Evolutionary conservation across 768 basidiomycete genomes (phyloP).

Genomic region (Boletus insuetus): DNA sequence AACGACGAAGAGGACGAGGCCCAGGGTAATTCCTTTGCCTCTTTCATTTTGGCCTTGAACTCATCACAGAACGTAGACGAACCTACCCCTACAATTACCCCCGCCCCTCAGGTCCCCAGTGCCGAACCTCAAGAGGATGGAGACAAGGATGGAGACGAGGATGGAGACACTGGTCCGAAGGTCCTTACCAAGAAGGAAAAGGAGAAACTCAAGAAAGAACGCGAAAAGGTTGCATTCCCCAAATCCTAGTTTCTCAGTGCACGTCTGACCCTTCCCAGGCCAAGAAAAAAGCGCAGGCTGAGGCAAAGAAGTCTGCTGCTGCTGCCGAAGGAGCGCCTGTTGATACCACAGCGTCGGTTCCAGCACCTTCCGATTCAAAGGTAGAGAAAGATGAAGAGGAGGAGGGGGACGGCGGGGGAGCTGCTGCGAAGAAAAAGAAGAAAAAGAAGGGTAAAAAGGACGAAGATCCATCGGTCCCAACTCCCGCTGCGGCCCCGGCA

Average conservation of each 20-base stretch:
- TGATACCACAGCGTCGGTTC: slow-evolving; percentile 20
- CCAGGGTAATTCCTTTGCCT: slow-evolving; percentile 8
- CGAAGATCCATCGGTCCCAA: slow-evolving; percentile 54
- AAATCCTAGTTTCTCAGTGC: slow-evolving; percentile 1
- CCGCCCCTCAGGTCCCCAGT: slow-evolving; percentile 28
- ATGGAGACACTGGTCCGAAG: slow-evolving; percentile 55
- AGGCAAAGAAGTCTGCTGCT: slow-evolving; percentile 63
- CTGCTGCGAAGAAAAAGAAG: slow-evolving; percentile 76
- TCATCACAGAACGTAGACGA: slow-evolving; percentile 14
- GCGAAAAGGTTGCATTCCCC: slow-evolving; percentile 69
- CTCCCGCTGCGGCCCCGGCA: slow-evolving; percentile 32
- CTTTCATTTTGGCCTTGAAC: not conserved
- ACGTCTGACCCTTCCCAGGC: slow-evolving; percentile 41
- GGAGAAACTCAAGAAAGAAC: slow-evolving; percentile 95
- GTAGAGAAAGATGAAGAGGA: slow-evolving; percentile 54
- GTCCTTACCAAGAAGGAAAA: slow-evolving; percentile 94
- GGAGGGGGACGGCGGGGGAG: slow-evolving; percentile 54
- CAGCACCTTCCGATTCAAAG: slow-evolving; percentile 30
- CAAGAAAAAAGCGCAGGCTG: slow-evolving; percentile 81
- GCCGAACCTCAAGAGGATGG: slow-evolving; percentile 35
- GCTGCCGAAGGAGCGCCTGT: slow-evolving; percentile 33
- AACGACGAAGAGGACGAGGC: slow-evolving; percentile 10
- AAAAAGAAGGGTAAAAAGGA: slow-evolving; percentile 80
- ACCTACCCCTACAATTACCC: slow-evolving; percentile 21
- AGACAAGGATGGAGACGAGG: slow-evolving; percentile 48